Base-by-base conservation (phyloP, 495 filamentous ascomycete genomes). In the Antarctomyces pellizariae region DNA sequence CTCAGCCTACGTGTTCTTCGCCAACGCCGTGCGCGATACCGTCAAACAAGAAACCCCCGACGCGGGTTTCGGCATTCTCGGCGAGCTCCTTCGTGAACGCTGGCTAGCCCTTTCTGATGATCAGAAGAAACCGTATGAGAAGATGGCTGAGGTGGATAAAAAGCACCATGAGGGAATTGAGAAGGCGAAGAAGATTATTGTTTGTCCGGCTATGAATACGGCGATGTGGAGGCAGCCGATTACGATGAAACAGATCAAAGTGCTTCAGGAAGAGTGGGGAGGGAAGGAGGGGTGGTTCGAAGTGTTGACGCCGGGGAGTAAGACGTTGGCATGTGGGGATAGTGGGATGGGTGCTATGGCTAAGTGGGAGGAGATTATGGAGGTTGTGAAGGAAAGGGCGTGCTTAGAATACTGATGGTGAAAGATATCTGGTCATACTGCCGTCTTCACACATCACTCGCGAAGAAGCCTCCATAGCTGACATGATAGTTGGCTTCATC, bases 141-240 rank as follows among this genome's bases (percentile, higher is more conserved):
- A n/a, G n/a, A n/a, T n/a, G n/a, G n/a, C n/a, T n/a, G n/a, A n/a
- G n/a, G n/a, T n/a, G n/a, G n/a, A n/a, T n/a, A n/a, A n/a, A n/a
- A n/a, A n/a, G n/a, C n/a, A n/a, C n/a, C n/a, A n/a, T n/a, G 2
- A 12, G 2, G 22, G 20, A 14, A 6, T 6, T 10, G n/a, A 10
- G 22, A 26, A 15, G 14, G 36, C 21, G 29, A 39, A 37, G 26
- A 36, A 31, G 29, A 43, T 43, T 24, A 16, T 43, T 22, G 34
- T 34, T 20, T 34, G 34, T 2, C 74, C 67, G 22, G 64, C 70
- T 8, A 82, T 89, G 77, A 84, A 89, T 50, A 77, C 69, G n/a
- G 68, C 67, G 2, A 90, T 90, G 84, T 91, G 72, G 72, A 53
- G 54, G 27, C 75, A 92, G 48, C 82, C 82, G 10, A 48, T 91